phyloP scores from a whole-genome alignment of 495 filamentous ascomycete genomes.

The Talaromyces liani region DNA sequence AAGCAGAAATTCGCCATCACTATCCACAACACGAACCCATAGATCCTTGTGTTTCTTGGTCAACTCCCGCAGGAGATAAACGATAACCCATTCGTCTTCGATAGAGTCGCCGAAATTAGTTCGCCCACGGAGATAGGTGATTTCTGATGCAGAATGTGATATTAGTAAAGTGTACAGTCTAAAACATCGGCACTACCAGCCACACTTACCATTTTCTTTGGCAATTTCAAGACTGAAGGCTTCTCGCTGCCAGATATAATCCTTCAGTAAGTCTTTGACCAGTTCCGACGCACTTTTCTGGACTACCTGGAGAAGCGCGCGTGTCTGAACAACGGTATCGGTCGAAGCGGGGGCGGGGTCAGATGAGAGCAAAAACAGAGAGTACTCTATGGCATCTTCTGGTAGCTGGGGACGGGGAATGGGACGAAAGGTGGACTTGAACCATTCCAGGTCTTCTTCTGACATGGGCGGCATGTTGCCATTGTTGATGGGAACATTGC shows the following conservation, averaged over 20 bases:
- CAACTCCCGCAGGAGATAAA: constrained; percentile 81
- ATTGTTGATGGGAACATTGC: background rate
- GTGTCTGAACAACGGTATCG: constrained; percentile 45
- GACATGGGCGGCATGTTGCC: constrained; percentile 35
- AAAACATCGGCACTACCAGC: constrained; percentile 1
- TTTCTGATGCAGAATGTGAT: constrained; percentile 18
- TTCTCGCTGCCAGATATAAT: constrained; percentile 95
- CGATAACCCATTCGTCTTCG: constrained; percentile 95
- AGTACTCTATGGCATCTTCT: constrained; percentile 84
- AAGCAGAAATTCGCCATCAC: constrained; percentile 90
- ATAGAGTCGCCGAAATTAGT: constrained; percentile 89
- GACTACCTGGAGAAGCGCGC: constrained; percentile 58
- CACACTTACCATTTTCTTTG: constrained; percentile 49
- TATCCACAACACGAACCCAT: constrained; percentile 78
- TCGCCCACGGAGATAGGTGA: constrained; percentile 52
- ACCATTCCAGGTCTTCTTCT: constrained; percentile 42
- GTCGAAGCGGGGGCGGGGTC: constrained; percentile 33
- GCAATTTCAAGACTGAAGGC: constrained; percentile 55
- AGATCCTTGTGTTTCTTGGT: constrained; percentile 63
- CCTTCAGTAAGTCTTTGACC: constrained; percentile 55
- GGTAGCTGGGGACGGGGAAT: constrained; percentile 66
- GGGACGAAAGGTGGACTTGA: constrained; percentile 40
- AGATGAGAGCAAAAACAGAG: constrained; percentile 57
- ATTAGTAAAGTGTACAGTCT: background rate
- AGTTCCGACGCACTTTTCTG: constrained; percentile 59